Evolutionary conservation across 2,329 filamentous ascomycete genomes (phyloP).

Genomic region (Phialocephala subalpina): DNA sequence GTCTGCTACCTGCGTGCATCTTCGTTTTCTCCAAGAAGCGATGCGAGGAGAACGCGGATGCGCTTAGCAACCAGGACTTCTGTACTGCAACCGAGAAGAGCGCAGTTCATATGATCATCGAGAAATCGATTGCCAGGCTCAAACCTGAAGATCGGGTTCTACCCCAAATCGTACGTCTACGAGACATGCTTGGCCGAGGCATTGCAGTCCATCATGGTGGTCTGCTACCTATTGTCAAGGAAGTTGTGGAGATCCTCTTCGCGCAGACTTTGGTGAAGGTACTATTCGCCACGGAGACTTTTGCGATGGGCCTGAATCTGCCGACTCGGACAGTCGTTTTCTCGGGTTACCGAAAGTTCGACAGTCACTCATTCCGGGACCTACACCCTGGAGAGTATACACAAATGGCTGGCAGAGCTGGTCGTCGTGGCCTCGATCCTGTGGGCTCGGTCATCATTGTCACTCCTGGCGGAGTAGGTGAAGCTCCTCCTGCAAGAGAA

Average conservation of each 20-base stretch:
- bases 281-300: conserved; percentile 96
- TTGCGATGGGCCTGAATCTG: conserved; percentile 97
- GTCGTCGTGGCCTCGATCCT: conserved; percentile 88
- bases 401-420: conserved; percentile 96
- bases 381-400: conserved; percentile 95
- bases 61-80: conserved; percentile 93
- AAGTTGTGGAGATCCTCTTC: conserved; percentile 96
- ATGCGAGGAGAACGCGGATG: conserved; percentile 96
- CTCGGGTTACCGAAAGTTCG: conserved; percentile 95
- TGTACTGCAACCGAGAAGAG: conserved; percentile 95
- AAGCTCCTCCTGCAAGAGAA: conserved; percentile 85
- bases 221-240: conserved; percentile 94
- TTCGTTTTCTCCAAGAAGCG: conserved; percentile 99
- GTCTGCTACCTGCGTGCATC: conserved; percentile 89
- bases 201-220: conserved; percentile 97
- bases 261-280: conserved; percentile 96
- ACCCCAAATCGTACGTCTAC: conserved; percentile 89
- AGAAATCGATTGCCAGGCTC: conserved; percentile 89
- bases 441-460: conserved; percentile 97
- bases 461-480: conserved; percentile 73
- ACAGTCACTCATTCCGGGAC: conserved; percentile 90
- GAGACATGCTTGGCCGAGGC: conserved; percentile 85
- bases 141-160: conserved; percentile 89
- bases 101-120: conserved; percentile 95
- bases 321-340: conserved; percentile 97